These are phyloP conservation scores for Cynanchum wilfordii DNA, from an alignment of 257 asterid species.

Conservation along the genomic window DNA sequence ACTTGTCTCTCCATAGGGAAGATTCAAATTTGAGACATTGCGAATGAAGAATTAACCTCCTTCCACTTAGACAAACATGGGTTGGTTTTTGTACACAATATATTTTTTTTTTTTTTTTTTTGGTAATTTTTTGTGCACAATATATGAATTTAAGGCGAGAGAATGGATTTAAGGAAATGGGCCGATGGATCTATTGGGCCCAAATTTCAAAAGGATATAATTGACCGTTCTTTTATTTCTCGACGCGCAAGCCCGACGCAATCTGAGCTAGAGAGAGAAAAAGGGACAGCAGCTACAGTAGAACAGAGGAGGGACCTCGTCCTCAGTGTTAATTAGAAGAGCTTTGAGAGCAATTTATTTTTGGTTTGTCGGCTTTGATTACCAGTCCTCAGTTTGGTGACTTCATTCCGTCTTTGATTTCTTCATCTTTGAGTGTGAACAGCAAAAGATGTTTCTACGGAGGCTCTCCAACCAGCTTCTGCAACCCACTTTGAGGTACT, in stretches of 20 bases:
- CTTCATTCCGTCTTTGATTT: not conserved
- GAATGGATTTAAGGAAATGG: not conserved
- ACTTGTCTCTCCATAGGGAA: no score
- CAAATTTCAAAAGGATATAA: not conserved
- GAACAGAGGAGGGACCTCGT: not conserved
- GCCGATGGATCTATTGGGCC: not conserved
- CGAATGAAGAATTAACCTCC: no score
- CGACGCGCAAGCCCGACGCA: no score
- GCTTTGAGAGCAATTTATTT: no score
- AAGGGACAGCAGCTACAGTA: not conserved
- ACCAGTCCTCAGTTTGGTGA: not conserved
- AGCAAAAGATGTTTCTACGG: constrained; percentile 5
- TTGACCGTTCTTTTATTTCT: no score
- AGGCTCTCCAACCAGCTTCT: constrained; percentile 11
- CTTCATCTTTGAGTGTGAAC: not conserved
- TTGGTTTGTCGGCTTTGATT: no score
- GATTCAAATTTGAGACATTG: no score
- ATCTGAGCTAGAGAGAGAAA: not conserved
- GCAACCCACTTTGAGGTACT: not conserved
- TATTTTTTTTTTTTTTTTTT: no score
- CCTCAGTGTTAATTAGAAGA: no score
- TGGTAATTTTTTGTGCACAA: no score
- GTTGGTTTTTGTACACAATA: no score
- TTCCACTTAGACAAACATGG: no score
- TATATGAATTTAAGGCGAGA: not conserved